Conservation (phyloP, 208 protist species). For the Trichomonas vaginalis region DNA sequence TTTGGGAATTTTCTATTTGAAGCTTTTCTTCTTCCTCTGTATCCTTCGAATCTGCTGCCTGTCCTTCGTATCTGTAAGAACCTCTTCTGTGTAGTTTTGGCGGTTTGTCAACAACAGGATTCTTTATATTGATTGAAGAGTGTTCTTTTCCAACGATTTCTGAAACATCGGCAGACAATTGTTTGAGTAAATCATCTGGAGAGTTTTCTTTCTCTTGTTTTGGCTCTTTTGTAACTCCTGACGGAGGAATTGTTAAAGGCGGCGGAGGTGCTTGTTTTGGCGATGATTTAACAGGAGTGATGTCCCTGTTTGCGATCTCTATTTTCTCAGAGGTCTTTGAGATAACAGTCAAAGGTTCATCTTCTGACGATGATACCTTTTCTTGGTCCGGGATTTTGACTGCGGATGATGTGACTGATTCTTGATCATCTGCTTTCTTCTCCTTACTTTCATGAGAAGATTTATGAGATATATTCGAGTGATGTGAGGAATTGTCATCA, state of each 20-base stretch:
- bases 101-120: not conserved
- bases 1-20: too few relatives aligned
- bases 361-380: not conserved
- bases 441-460: too few relatives aligned
- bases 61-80: not conserved
- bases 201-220: too few relatives aligned
- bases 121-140: not conserved
- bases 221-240: too few relatives aligned
- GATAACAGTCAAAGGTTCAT: too few relatives aligned
- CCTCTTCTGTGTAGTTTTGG: not conserved
- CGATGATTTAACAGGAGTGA: not conserved
- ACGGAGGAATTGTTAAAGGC: not conserved
- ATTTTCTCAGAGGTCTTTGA: not conserved
- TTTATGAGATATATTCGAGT: too few relatives aligned
- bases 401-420: not conserved
- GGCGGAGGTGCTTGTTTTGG: not conserved
- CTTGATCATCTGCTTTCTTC: too few relatives aligned
- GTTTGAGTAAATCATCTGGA: not conserved
- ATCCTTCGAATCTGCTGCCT: too few relatives aligned
- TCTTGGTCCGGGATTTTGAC: not conserved
- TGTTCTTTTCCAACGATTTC: not conserved
- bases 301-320: too few relatives aligned
- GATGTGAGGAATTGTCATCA: not conserved
- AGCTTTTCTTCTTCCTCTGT: too few relatives aligned
- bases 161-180: not conserved